Evolutionary conservation across 2,329 filamentous ascomycete species (phyloP).

Genomic region (Colletotrichum liriopes): DNA sequence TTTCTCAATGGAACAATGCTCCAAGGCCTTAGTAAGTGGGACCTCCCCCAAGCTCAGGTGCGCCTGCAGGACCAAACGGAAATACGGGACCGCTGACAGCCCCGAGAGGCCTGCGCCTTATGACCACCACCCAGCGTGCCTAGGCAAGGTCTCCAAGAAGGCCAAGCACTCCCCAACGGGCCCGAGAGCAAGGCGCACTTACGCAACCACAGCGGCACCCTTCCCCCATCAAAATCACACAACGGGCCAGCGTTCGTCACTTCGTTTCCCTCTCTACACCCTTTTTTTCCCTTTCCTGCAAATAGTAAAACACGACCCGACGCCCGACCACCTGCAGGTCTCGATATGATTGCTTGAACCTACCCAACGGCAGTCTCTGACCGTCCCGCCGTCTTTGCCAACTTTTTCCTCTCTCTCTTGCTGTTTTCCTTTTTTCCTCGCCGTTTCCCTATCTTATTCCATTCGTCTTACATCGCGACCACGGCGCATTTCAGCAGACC

Average conservation of each 20-base stretch:
- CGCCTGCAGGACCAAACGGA: conserved; percentile 22
- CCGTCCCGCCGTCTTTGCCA: conserved; percentile 3
- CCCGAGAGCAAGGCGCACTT: conserved; percentile 6
- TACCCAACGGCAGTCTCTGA: conserved; percentile 27
- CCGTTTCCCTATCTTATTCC: not conserved
- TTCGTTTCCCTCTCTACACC: not conserved
- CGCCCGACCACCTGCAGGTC: conserved; percentile 12
- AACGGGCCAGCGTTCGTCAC: not conserved
- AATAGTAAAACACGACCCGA: conserved; percentile 13
- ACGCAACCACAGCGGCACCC: not conserved
- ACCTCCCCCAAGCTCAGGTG: not conserved
- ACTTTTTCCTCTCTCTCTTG: not conserved
- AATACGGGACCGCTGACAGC: conserved; percentile 24
- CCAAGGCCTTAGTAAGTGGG: conserved; percentile 20
- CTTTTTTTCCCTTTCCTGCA: not conserved
- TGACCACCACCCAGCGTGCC: not conserved
- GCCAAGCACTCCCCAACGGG: conserved; percentile 2
- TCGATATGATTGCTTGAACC: conserved; percentile 30
- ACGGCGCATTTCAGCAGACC: not conserved
- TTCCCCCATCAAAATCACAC: not conserved
- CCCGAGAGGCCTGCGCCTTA: conserved; percentile 22
- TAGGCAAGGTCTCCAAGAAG: conserved; percentile 1
- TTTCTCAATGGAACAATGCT: not conserved
- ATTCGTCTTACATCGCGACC: not conserved
- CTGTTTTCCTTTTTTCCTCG: not conserved